Percentiles rank a stretch among this genome's conserved stretches.
Evolutionary conservation across 2,329 filamentous ascomycete species (phyloP).

Genomic region (Curvularia spicifera): DNA sequence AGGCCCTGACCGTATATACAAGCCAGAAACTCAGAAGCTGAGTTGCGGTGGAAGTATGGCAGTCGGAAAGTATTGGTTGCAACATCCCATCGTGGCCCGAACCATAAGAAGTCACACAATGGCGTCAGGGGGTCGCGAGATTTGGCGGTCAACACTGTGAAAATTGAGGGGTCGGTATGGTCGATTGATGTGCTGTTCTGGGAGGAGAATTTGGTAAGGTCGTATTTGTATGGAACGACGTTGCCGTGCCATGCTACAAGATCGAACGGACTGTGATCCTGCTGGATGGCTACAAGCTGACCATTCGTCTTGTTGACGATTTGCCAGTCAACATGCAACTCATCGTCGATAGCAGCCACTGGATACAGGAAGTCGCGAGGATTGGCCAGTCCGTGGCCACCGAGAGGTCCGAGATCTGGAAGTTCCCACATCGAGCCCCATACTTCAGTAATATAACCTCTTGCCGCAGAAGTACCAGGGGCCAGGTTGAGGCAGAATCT

Average conservation of each 20-base stretch:
- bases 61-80: conserved; percentile 49
- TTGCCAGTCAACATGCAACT: conserved; percentile 44
- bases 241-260: conserved; percentile 52
- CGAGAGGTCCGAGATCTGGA: conserved; percentile 49
- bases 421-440: conserved; percentile 52
- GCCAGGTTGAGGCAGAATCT: conserved; percentile 47
- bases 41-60: conserved; percentile 51
- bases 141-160: conserved; percentile 48
- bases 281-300: conserved; percentile 42
- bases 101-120: conserved; percentile 50
- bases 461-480: conserved; percentile 41
- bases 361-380: conserved; percentile 50
- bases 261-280: conserved; percentile 54
- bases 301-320: conserved; percentile 49
- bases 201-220: conserved; percentile 57
- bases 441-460: conserved; percentile 51
- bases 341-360: conserved; percentile 48
- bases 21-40: conserved; percentile 49
- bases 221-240: conserved; percentile 62
- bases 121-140: conserved; percentile 47
- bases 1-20: conserved; percentile 48
- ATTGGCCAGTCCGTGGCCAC: conserved; percentile 51
- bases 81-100: conserved; percentile 50
- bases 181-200: conserved; percentile 50
- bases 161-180: conserved; percentile 50